A percentile compares a stretch with the other conserved stretches of the same genome.
phyloP scores from a whole-genome alignment of 441 rosid genomes.

The Monsonia emarginata region DNA sequence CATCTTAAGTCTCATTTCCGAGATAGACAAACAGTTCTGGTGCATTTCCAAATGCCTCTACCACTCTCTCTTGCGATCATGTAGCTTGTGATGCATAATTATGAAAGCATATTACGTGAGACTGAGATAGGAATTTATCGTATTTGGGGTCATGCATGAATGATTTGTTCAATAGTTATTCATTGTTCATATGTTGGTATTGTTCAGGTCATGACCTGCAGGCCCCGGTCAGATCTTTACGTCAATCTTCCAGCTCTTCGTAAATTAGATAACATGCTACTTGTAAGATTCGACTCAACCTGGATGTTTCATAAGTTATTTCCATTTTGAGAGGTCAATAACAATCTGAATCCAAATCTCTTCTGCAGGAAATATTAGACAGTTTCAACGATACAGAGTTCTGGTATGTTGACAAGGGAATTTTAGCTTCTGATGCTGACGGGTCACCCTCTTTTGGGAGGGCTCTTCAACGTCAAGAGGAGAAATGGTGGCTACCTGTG shows the following conservation, averaged over 20 bases:
- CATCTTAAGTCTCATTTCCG: no score
- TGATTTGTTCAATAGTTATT: not conserved
- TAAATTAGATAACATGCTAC: conserved; percentile 92
- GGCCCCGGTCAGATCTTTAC: conserved; percentile 81
- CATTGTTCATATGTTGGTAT: not conserved
- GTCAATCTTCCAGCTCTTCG: conserved; percentile 81
- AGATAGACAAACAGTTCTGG: no score
- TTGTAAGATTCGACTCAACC: conserved; percentile 39
- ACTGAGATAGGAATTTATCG: no score
- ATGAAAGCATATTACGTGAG: no score
- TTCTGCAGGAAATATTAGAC: conserved; percentile 75
- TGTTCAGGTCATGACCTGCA: conserved; percentile 86
- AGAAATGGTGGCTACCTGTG: conserved; percentile 98
- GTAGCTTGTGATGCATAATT: no score
- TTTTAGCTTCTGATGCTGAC: conserved; percentile 58
- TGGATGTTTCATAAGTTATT: conserved; percentile 7
- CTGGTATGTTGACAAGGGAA: conserved; percentile 95
- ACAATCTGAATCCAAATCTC: conserved; percentile 10
- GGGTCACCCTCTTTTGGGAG: conserved; percentile 68
- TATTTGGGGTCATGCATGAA: no score
- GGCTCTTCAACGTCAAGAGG: conserved; percentile 82
- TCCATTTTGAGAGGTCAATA: not conserved
- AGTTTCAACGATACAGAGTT: conserved; percentile 68
- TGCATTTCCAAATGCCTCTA: no score
- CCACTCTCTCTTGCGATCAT: no score